phyloP scores from a whole-genome alignment of 2,329 filamentous ascomycete species.

The Niveomyces coronatus region DNA sequence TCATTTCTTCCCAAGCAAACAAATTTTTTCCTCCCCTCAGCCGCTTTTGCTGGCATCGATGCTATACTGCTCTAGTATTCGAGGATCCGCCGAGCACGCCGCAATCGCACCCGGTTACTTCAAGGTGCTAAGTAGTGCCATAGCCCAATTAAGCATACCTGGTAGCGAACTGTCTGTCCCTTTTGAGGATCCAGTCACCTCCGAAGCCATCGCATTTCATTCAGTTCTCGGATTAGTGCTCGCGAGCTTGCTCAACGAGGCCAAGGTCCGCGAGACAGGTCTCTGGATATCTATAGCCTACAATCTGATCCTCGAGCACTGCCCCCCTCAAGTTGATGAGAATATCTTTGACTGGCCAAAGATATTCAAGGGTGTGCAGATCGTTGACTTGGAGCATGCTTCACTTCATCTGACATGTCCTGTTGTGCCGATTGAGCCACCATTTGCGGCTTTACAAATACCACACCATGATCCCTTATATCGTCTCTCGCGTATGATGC shows the following conservation, averaged over 20 bases:
- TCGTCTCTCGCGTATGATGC: slow-evolving; percentile 33
- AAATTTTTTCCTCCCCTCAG: slow-evolving; percentile 30
- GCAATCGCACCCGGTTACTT: slow-evolving; percentile 28
- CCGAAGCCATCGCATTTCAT: slow-evolving; percentile 31
- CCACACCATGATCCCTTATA: slow-evolving; percentile 30
- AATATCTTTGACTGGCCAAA: slow-evolving; percentile 29
- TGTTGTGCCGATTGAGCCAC: slow-evolving; percentile 29
- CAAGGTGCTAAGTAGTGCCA: slow-evolving; percentile 26
- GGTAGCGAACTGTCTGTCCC: slow-evolving; percentile 18
- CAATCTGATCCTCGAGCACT: slow-evolving; percentile 29
- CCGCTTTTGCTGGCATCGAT: slow-evolving; percentile 33
- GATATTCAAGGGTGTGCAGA: slow-evolving; percentile 29
- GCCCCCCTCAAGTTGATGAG: slow-evolving; percentile 27
- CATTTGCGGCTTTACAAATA: slow-evolving; percentile 25
- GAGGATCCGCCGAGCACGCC: slow-evolving; percentile 23
- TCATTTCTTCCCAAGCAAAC: slow-evolving; percentile 33
- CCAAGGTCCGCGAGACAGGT: slow-evolving; percentile 30
- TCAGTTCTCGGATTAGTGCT: slow-evolving; percentile 31
- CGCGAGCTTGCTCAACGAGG: slow-evolving; percentile 30
- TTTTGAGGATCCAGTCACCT: slow-evolving; percentile 14
- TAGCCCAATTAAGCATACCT: slow-evolving; percentile 30
- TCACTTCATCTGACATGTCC: slow-evolving; percentile 31
- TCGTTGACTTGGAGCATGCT: slow-evolving; percentile 33
- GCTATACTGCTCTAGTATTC: slow-evolving; percentile 30
- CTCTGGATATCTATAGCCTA: slow-evolving; percentile 34